Conservation (phyloP, 108 stramenopile genomes). For the Nitzschia inconspicua region DNA sequence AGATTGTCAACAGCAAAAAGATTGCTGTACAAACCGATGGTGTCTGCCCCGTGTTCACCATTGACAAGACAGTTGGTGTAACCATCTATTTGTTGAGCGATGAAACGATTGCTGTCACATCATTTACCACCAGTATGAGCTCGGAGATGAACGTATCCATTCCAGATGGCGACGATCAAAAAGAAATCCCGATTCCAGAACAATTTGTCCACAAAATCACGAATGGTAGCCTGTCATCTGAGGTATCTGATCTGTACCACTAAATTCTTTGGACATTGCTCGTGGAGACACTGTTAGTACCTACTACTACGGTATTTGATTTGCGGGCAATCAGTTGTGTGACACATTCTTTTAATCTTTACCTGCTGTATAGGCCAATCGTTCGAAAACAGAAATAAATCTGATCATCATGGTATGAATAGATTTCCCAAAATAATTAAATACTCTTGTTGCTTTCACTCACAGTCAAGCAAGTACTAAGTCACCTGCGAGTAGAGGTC, state of each 20-base stretch:
- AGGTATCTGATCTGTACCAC: slow-evolving; percentile 91
- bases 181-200: slow-evolving; percentile 97
- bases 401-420: too few species aligned
- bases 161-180: slow-evolving; percentile 88
- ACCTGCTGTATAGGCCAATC: too few species aligned
- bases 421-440: too few species aligned
- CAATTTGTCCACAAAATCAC: slow-evolving; percentile 88
- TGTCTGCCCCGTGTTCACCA: slow-evolving; percentile 85
- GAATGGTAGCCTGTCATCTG: slow-evolving; percentile 57
- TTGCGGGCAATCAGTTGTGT: too few species aligned
- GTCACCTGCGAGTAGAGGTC: too few species aligned
- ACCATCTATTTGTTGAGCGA: slow-evolving; percentile 77
- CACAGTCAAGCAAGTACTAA: too few species aligned
- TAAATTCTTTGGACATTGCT: slow-evolving; percentile 21
- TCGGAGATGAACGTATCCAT: slow-evolving; percentile 96
- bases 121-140: slow-evolving; percentile 88
- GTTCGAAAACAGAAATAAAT: too few species aligned
- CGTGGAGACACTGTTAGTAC: neutral
- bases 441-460: too few species aligned
- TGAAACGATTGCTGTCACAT: slow-evolving; percentile 57
- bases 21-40: slow-evolving; percentile 83
- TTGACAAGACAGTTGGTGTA: slow-evolving; percentile 97
- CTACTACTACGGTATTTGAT: too few species aligned
- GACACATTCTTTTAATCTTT: too few species aligned
- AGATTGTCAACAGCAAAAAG: slow-evolving; percentile 93